phyloP scores from a whole-genome alignment of 306 rosid genomes.

The Quercus glauca region DNA sequence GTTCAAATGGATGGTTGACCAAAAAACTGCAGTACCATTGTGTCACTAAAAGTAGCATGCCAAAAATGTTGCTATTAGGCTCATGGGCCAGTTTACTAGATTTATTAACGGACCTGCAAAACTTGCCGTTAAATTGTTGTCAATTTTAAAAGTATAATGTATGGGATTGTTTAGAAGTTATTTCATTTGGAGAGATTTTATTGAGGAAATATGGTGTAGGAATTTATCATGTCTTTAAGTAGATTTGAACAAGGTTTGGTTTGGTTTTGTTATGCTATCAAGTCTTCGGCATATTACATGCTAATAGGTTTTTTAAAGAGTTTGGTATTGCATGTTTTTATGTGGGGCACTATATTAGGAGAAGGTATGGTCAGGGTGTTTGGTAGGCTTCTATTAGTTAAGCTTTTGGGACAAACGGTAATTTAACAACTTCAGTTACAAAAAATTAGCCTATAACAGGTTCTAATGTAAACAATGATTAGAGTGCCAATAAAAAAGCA shows the following conservation, averaged over 20 bases:
- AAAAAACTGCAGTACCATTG: too few species aligned
- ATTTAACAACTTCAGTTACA: not conserved
- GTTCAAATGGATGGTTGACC: too few species aligned
- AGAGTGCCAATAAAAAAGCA: not conserved
- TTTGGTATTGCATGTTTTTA: not conserved
- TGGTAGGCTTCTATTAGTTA: not conserved
- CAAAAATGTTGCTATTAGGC: not conserved
- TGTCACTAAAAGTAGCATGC: too few species aligned
- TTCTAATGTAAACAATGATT: not conserved
- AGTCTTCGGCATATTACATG: not conserved
- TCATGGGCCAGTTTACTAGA: not conserved
- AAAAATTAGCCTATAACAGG: not conserved
- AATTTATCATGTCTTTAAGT: not conserved
- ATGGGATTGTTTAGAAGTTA: not conserved
- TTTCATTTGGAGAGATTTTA: not conserved
- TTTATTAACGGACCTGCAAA: not conserved
- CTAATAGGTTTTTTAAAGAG: not conserved
- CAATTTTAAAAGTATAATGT: not conserved
- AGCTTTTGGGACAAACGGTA: too few species aligned
- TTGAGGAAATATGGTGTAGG: not conserved
- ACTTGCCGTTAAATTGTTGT: not conserved
- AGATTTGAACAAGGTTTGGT: not conserved
- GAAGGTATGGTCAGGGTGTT: not conserved
- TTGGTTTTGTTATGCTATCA: not conserved
- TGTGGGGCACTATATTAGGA: not conserved